These are phyloP conservation scores for Cercospora nicotianae DNA, from an alignment of 2,329 filamentous ascomycete species.

Conservation along the genomic window DNA sequence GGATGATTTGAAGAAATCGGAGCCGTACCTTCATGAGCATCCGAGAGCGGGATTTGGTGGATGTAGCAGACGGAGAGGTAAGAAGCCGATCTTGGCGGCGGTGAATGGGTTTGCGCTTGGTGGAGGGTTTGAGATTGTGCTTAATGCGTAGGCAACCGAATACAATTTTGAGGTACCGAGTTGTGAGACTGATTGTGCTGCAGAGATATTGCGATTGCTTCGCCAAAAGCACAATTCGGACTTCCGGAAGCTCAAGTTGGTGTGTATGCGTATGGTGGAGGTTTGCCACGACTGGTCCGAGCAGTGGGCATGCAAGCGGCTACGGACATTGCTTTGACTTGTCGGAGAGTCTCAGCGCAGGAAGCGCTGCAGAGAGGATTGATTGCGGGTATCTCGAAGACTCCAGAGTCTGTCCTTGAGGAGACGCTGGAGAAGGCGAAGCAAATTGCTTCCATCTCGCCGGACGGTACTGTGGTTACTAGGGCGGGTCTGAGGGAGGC, in stretches of 20 bases:
- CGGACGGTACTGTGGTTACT: slow-evolving; percentile 42
- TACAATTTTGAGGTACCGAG: not conserved
- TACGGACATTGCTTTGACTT: slow-evolving; percentile 53
- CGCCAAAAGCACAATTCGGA: slow-evolving; percentile 51
- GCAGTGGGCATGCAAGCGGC: slow-evolving; percentile 51
- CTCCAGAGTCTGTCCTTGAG: slow-evolving; percentile 35
- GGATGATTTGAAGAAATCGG: slow-evolving; percentile 19
- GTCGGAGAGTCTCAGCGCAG: slow-evolving; percentile 47
- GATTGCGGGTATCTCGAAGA: slow-evolving; percentile 42
- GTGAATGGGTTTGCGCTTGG: slow-evolving; percentile 59
- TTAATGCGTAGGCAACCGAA: slow-evolving; percentile 50
- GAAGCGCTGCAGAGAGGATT: slow-evolving; percentile 45
- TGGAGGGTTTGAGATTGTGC: slow-evolving; percentile 57
- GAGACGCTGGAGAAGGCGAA: slow-evolving; percentile 40
- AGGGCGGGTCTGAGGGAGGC: slow-evolving; percentile 40
- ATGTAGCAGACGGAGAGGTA: slow-evolving; percentile 55
- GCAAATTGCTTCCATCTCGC: slow-evolving; percentile 37
- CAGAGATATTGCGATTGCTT: slow-evolving; percentile 54
- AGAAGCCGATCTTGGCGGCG: slow-evolving; percentile 60
- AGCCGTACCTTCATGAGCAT: slow-evolving; percentile 26
- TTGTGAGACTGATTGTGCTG: not conserved
- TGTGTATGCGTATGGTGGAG: slow-evolving; percentile 54
- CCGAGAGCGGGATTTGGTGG: slow-evolving; percentile 52
- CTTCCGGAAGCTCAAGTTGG: slow-evolving; percentile 55
- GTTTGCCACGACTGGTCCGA: slow-evolving; percentile 52